Evolutionary conservation across 495 filamentous ascomycete genomes (phyloP).

Genomic region (Pyrenula massariospora): DNA sequence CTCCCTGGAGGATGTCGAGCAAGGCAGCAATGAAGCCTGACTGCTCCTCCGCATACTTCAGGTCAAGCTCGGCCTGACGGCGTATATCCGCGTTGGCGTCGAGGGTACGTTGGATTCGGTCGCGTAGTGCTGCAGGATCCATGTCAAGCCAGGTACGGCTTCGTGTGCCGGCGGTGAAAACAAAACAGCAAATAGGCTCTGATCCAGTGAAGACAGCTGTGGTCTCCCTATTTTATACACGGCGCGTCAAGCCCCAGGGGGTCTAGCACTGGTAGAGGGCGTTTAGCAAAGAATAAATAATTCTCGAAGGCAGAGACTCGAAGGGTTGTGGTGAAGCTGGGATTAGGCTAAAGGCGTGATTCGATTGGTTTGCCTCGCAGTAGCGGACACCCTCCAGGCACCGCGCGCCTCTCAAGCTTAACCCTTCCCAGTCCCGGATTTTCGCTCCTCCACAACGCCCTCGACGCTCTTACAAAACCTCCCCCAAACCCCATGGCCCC

Average conservation of each 20-base stretch:
- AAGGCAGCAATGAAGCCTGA: conserved; percentile 84
- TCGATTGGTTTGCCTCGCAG: not conserved
- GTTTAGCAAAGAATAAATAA: too few relatives aligned
- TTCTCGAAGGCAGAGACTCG: conserved; percentile 1
- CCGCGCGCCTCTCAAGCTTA: not conserved
- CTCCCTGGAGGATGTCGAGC: conserved; percentile 76
- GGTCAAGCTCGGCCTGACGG: conserved; percentile 77
- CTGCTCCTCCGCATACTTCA: conserved; percentile 94
- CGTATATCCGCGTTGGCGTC: conserved; percentile 75
- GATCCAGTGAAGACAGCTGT: too few relatives aligned
- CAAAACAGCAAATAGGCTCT: not conserved
- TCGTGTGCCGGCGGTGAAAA: conserved; percentile 17
- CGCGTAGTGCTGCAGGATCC: conserved; percentile 78
- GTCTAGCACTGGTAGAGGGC: too few relatives aligned
- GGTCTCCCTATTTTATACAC: too few relatives aligned
- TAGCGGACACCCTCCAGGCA: not conserved
- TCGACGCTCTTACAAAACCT: too few relatives aligned
- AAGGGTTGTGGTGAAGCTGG: not conserved
- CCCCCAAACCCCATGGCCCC: too few relatives aligned
- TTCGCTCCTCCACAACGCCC: too few relatives aligned
- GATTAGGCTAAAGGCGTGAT: not conserved
- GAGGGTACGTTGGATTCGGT: conserved; percentile 80
- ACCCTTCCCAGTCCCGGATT: not conserved
- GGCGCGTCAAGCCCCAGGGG: too few relatives aligned
- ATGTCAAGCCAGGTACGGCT: conserved; percentile 40